Evolutionary conservation across 148 eudicot genomes (phyloP).

Genomic region (Camellia granthamiana): DNA sequence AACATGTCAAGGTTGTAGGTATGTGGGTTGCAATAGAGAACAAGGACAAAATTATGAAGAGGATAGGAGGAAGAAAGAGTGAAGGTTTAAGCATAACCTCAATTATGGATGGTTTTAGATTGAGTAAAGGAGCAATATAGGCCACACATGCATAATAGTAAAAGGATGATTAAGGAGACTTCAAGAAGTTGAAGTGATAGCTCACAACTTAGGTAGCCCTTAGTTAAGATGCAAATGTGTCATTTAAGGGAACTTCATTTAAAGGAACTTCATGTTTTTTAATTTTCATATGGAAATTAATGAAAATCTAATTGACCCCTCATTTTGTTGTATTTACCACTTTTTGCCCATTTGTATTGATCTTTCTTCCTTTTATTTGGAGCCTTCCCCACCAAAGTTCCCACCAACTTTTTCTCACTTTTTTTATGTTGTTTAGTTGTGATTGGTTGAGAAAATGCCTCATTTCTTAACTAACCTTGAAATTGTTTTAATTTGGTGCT

Average conservation of each 20-base stretch:
- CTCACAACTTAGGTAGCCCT: not conserved
- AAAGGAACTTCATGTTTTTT: not conserved
- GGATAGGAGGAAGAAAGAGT: not conserved
- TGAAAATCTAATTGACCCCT: not conserved
- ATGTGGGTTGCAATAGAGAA: not conserved
- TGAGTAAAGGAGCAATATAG: constrained; percentile 1
- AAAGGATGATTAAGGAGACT: not conserved
- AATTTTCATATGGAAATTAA: not conserved
- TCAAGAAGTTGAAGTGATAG: not conserved
- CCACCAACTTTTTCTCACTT: not conserved
- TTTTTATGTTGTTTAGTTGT: not conserved
- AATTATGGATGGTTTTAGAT: constrained; percentile 14
- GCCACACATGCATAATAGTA: constrained; percentile 17
- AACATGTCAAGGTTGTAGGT: constrained; percentile 19
- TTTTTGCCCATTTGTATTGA: not conserved
- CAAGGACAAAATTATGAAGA: not conserved
- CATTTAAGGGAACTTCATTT: too few relatives aligned
- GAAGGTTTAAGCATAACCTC: constrained; percentile 8
- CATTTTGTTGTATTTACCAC: not conserved
- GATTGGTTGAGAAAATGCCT: not conserved
- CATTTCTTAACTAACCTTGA: not conserved
- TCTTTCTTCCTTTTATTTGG: not conserved
- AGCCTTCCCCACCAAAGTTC: not conserved
- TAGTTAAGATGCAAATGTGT: not conserved
- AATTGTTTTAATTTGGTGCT: not conserved